phyloP scores from a whole-genome alignment of 371 early-diverging fungal species.

The Parasitella parasitica region DNA sequence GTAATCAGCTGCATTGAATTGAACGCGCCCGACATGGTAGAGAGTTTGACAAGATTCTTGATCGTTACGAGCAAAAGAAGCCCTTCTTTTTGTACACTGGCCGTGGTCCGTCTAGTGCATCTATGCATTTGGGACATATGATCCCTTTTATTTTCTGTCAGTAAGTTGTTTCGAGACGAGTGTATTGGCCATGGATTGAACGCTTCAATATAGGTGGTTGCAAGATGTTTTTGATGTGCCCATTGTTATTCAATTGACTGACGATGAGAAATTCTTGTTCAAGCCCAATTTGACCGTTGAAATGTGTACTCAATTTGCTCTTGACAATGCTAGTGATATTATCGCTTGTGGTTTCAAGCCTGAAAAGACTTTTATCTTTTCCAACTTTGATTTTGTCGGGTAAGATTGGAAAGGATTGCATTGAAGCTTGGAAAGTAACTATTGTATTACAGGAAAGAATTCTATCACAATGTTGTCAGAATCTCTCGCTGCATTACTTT shows the following conservation, averaged over 20 bases:
- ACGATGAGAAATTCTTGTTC: constrained; percentile 99
- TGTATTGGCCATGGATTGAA: neutral
- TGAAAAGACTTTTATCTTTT: constrained; percentile 98
- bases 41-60: constrained; percentile 89
- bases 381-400: constrained; percentile 92
- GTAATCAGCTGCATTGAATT: no score
- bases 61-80: constrained; percentile 90
- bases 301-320: constrained; percentile 78
- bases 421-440: neutral
- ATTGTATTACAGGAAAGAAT: constrained; percentile 60
- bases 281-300: constrained; percentile 90
- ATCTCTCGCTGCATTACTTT: constrained; percentile 88
- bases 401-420: constrained; percentile 29
- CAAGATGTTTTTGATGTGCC: constrained; percentile 98
- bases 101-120: constrained; percentile 96
- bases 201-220: constrained; percentile 68
- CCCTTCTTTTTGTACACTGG: constrained; percentile 99
- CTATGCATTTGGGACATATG: constrained; percentile 99
- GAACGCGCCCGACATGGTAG: constrained; percentile 44
- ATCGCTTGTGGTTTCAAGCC: constrained; percentile 99
- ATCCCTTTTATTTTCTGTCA: constrained; percentile 98
- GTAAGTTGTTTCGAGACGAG: constrained; percentile 40
- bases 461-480: constrained; percentile 91
- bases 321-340: constrained; percentile 96
- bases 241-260: constrained; percentile 98